Conservation (phyloP, 2,329 filamentous ascomycete species). For the Ceratocystis destructans region DNA sequence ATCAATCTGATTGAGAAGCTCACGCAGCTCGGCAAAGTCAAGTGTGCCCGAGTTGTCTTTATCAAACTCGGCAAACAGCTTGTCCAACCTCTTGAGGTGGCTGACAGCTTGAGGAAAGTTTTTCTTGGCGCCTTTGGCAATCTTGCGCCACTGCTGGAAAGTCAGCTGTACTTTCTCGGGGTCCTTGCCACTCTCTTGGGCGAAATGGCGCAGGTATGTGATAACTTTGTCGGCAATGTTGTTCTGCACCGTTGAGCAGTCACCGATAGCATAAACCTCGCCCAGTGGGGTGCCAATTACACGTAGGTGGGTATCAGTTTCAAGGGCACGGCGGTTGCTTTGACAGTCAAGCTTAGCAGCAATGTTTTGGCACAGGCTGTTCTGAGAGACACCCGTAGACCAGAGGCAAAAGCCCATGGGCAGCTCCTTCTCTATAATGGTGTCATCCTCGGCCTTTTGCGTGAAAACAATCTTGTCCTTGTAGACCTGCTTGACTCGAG, state of each 20-base stretch:
- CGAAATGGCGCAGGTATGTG: constrained; percentile 73
- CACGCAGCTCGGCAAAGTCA: constrained; percentile 81
- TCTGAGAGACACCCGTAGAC: constrained; percentile 90
- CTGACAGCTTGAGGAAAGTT: constrained; percentile 82
- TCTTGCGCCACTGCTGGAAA: constrained; percentile 75
- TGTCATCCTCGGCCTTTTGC: constrained; percentile 62
- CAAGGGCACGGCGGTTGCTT: constrained; percentile 79
- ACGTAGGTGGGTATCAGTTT: constrained; percentile 87
- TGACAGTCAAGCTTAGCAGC: constrained; percentile 65
- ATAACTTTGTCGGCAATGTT: constrained; percentile 87
- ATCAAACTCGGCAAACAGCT: constrained; percentile 83
- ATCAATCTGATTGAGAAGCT: constrained; percentile 85
- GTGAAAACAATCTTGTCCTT: constrained; percentile 77
- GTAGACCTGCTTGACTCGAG: constrained; percentile 78
- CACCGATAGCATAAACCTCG: constrained; percentile 91
- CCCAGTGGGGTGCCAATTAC: constrained; percentile 78
- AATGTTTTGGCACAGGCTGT: constrained; percentile 62
- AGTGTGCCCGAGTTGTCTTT: constrained; percentile 85
- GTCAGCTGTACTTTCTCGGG: constrained; percentile 76
- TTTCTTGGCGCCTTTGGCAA: constrained; percentile 70
- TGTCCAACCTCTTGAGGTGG: constrained; percentile 80
- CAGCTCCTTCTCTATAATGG: constrained; percentile 73
- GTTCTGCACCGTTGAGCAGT: constrained; percentile 94
- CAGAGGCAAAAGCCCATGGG: constrained; percentile 94
- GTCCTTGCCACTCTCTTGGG: constrained; percentile 84